These are phyloP conservation scores for Exutisphaerella laricina DNA, from an alignment of 2,329 filamentous ascomycete species.

Conservation along the genomic window DNA sequence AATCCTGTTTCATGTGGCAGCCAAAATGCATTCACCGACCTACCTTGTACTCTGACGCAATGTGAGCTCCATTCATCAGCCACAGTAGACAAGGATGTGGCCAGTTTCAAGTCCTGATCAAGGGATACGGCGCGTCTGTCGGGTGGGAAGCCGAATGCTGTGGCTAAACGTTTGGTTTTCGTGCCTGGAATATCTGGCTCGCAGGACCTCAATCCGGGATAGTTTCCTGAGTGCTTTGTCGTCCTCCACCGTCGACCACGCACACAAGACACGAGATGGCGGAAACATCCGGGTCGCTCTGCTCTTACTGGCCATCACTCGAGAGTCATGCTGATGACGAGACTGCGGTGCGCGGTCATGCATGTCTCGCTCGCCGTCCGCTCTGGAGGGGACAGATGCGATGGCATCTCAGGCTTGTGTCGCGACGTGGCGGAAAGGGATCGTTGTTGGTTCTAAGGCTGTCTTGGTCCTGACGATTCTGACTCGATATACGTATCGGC, in stretches of 20 bases:
- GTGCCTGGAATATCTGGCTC: background rate
- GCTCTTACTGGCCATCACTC: background rate
- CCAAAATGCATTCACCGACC: slow-evolving; percentile 7
- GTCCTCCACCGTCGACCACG: background rate
- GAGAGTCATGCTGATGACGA: background rate
- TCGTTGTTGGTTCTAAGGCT: too few relatives aligned
- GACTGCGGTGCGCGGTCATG: background rate
- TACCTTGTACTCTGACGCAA: slow-evolving; percentile 23
- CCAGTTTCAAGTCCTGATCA: slow-evolving; percentile 8
- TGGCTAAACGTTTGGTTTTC: slow-evolving; percentile 1
- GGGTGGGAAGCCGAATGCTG: too few relatives aligned
- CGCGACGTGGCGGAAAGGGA: background rate
- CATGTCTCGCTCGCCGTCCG: too few relatives aligned
- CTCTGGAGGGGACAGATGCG: background rate
- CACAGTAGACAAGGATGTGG: slow-evolving; percentile 20
- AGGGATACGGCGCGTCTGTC: slow-evolving; percentile 1
- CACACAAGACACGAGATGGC: background rate
- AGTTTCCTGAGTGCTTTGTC: slow-evolving; percentile 2
- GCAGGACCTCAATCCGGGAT: background rate
- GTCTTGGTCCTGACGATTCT: too few relatives aligned
- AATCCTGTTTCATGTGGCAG: slow-evolving; percentile 23
- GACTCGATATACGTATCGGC: too few relatives aligned
- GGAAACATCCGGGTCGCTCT: background rate
- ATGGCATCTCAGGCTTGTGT: background rate
- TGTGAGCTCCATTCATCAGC: slow-evolving; percentile 17